Base-by-base conservation (phyloP, 805 yeast genomes). In the Starmerella asiatica region DNA sequence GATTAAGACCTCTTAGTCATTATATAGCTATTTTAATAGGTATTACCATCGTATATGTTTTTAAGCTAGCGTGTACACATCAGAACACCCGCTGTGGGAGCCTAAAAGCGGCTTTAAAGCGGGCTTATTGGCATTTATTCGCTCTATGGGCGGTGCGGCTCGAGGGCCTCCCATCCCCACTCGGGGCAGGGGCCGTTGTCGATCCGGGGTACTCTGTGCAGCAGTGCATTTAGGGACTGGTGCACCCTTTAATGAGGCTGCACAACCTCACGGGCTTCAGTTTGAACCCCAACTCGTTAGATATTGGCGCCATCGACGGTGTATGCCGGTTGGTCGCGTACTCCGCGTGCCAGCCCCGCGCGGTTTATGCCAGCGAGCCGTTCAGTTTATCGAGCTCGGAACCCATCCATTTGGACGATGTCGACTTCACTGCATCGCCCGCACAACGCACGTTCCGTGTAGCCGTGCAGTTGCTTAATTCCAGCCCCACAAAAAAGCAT, bases 321-420 rank as follows among this genome's bases (percentile, higher is more conserved):
- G 8, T 8, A 20, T 37, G 19, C 16, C 46, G 49, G 24, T 20
- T 47, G 17, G 43, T 45, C 12, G 42, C 38, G 8, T 49, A 40
- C 21, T 28, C 38, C 1, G 38, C 42, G n/a, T 40, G 34, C 17
- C 50, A 49, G 39, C 18, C 30, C 4, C 21, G 16, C 14, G 51
- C 52, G 3, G 45, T 48, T n/a, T 46, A 43, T 26, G 36, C 44
- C 12, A 47, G 50, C 33, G 47, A 46, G 27, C 33, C 27, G 26
- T 30, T 36, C n/a, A 18, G 16, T 9, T 34, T 33, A 9, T 15
- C 17, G 18, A 15, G 21, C 7, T 17, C 5, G 16, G 4, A 18
- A n/a, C 24, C 37, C 15, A 19, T 33, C 21, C 24, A 16, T 4
- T 28, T 37, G 16, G 31, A 37, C 21, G 18, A 32, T 3, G 38